Base-by-base conservation (phyloP, 352 stramenopile genomes). In the Globisporangium megalacanthum region DNA sequence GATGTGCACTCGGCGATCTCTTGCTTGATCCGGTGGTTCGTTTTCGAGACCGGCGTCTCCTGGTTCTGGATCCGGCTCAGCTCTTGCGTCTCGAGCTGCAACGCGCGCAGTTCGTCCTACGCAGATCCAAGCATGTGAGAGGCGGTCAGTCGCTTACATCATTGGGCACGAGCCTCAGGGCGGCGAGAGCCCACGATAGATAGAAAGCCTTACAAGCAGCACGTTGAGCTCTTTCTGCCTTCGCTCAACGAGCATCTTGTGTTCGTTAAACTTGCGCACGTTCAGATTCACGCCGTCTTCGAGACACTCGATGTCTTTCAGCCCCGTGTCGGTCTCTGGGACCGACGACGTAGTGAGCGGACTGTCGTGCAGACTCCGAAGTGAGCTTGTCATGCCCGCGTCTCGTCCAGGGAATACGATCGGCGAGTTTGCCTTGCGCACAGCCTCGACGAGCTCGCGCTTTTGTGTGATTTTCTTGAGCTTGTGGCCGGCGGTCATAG, bases 391-490 rank as follows among this genome's bases (percentile, higher is more conserved):
- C 55, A 65, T 47, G 1, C 54, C 52, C 19, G 39, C 39, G 5
- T 89, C 79, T n/a, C 77, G 62, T 2, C 64, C 60, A 13, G 77
- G 79, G 9, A 93, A 41, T 36, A 82, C 54, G 48, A 91, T 83
- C 0, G 80, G 83, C 17, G 77, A 77, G 56, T 79, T 93, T 13
- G 79, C 72, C 59, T 88, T 87, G 17, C 83, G 79, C 44, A 91
- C 83, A 17, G 83, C 83, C 31, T 93, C 83, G 29, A 89, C 67
- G 9, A 93, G 64, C 51, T 93, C 83, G 22, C 77, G 76, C 45
- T 89, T 89, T 33, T 86, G 76, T 10, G 78, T 88, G 61, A 91
- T 91, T 45, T 83, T 79, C 54, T 86, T 86, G 15, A 88, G 68
- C 46, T 86, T 88, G 46, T 65, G 60, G 11, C 52, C 49, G 49